Percentiles rank a stretch among this genome's conserved stretches.
Evolutionary conservation across 139 green algal species (phyloP).

Genomic region (Chloropicon primus): DNA sequence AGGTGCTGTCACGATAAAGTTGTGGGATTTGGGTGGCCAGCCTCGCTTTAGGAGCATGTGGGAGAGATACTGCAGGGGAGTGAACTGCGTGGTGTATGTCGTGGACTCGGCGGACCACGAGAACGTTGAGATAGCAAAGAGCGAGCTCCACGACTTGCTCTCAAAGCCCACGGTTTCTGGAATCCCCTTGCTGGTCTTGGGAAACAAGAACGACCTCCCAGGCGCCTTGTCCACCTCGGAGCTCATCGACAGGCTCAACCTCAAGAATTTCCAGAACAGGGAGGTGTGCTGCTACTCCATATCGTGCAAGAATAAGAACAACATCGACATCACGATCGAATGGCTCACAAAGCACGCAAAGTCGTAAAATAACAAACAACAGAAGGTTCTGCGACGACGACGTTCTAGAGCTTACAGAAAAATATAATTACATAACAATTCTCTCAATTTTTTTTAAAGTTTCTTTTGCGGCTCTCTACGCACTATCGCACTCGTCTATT

Average conservation of each 20-base stretch:
- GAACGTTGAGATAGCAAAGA: slow-evolving; percentile 39
- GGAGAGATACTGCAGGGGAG: slow-evolving; percentile 96
- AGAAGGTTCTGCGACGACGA: no score
- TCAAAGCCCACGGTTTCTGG: slow-evolving; percentile 29
- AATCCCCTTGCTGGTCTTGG: slow-evolving; percentile 92
- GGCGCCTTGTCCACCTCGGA: slow-evolving; percentile 54
- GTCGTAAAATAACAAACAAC: background rate
- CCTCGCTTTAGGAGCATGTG: slow-evolving; percentile 90
- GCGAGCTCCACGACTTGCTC: slow-evolving; percentile 45
- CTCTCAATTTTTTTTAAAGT: no score
- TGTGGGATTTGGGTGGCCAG: slow-evolving; percentile 95
- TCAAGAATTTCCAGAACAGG: slow-evolving; percentile 54
- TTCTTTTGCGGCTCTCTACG: background rate
- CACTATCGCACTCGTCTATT: background rate
- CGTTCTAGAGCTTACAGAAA: no score
- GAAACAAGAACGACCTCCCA: slow-evolving; percentile 94
- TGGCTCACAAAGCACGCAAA: slow-evolving; percentile 60
- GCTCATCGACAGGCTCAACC: slow-evolving; percentile 60
- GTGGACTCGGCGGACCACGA: slow-evolving; percentile 86
- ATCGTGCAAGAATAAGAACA: slow-evolving; percentile 80
- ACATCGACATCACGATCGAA: slow-evolving; percentile 87
- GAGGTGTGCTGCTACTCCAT: slow-evolving; percentile 90
- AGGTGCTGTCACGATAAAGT: slow-evolving; percentile 88
- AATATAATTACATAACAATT: no score
- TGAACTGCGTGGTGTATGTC: slow-evolving; percentile 63